A percentile compares a stretch with the other conserved stretches of the same genome.
Conservation (phyloP, 2,329 filamentous ascomycete genomes). For the Fusarium fracticaudum region DNA sequence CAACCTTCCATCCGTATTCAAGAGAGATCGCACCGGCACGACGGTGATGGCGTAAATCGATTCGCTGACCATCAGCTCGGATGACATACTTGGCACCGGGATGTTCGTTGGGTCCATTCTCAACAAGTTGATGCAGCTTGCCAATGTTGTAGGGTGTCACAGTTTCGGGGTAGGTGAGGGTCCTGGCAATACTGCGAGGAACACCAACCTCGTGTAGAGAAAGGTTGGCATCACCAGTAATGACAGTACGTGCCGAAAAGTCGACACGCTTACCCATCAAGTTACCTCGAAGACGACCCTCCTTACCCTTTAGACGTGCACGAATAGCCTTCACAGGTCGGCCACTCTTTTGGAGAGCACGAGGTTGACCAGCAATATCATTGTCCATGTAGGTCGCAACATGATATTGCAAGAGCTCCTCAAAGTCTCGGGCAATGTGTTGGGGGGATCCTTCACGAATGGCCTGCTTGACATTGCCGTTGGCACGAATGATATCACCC, state of each 20-base stretch:
- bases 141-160: conserved; percentile 98
- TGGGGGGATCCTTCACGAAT: conserved; percentile 91
- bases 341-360: conserved; percentile 95
- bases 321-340: conserved; percentile 97
- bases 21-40: conserved; percentile 85
- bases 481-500: conserved; percentile 97
- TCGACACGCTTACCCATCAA: conserved; percentile 99
- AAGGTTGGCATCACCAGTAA: conserved; percentile 97
- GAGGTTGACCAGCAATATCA: conserved; percentile 94
- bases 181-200: conserved; percentile 90
- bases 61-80: conserved; percentile 89
- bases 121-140: conserved; percentile 87
- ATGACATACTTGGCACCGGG: conserved; percentile 98
- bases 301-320: conserved; percentile 97
- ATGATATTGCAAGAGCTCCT: conserved; percentile 93
- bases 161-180: conserved; percentile 94
- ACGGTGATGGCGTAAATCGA: conserved; percentile 94
- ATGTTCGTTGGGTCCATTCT: conserved; percentile 93
- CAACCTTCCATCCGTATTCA: conserved; percentile 98
- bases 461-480: conserved; percentile 91
- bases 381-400: conserved; percentile 99
- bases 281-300: conserved; percentile 96
- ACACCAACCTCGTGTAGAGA: conserved; percentile 98
- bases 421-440: conserved; percentile 91
- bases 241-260: conserved; percentile 99